Conservation (phyloP, 345 rosid genomes). For the Carallia pectinifolia region DNA sequence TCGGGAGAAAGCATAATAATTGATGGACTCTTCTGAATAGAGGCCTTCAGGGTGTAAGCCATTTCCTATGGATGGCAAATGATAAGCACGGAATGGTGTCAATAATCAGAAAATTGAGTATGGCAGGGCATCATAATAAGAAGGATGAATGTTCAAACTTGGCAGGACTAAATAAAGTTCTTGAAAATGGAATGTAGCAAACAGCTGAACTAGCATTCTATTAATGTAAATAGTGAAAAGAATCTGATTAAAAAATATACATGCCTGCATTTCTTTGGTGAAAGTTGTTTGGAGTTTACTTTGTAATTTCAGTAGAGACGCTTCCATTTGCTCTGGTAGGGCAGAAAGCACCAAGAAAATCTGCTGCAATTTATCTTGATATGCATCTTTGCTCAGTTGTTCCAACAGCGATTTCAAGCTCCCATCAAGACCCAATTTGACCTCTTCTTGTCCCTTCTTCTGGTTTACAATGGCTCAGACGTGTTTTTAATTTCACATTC, state of each 20-base stretch:
- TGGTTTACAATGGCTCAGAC: constrained; percentile 37
- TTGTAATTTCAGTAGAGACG: constrained; percentile 48
- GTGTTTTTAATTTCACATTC: constrained; percentile 16
- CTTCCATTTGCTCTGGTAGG: constrained; percentile 60
- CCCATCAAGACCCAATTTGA: constrained; percentile 58
- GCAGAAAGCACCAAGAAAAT: constrained; percentile 47
- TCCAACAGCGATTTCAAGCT: constrained; percentile 56
- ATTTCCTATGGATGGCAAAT: constrained; percentile 37
- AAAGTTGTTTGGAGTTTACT: constrained; percentile 49
- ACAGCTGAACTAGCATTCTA: not conserved
- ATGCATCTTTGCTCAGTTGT: constrained; percentile 46
- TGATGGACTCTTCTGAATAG: constrained; percentile 39
- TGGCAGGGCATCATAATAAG: too few species aligned
- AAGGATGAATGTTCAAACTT: too few species aligned
- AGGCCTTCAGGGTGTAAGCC: constrained; percentile 29
- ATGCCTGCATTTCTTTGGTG: constrained; percentile 62
- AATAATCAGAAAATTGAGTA: too few species aligned
- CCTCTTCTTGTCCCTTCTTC: constrained; percentile 65
- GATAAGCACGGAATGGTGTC: not conserved
- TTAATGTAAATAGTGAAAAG: constrained; percentile 3
- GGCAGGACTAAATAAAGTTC: too few species aligned
- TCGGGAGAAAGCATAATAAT: constrained; percentile 37
- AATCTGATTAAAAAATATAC: constrained; percentile 9
- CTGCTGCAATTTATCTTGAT: constrained; percentile 52
- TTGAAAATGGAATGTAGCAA: too few species aligned